Base-by-base conservation (phyloP, 257 asterid genomes). In the Agastache rugosa region DNA sequence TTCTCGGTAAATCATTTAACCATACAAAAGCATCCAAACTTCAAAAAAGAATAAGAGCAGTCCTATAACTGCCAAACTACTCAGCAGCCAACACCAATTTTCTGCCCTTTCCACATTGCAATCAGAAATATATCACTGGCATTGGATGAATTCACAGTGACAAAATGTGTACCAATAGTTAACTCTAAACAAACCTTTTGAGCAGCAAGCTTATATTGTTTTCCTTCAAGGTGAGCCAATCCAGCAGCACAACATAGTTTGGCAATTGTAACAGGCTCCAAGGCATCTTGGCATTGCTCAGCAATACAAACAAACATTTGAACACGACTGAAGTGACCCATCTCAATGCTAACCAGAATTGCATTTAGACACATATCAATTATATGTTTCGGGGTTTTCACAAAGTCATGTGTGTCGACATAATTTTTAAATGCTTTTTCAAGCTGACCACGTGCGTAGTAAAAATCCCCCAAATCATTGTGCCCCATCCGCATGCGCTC, bases 401-500 rank as follows among this genome's bases (percentile, higher is more conserved):
- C n/a, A n/a, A n/a, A 95, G 79, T 95, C 99, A 58, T 97, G 96
- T 5, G 98, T 90, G 35, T 98, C 97, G 54, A 90, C 93, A 63
- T 90, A 95, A 80, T 85, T 90, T 84, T 90, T 92, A 67, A 92
- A 95, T 41, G 99, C 98, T 66, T 95, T 97, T 3, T 92, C 91
- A 77, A 92, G 92, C 34, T 79, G 84, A 58, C 99, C 99, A 41
- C 89, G 98, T 1, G 92, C 90, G 80, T 90, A 92, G 80, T 90
- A 88, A 67, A 89, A 95, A 75, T 95, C 98, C 20, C 99, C 99
- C 76, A 90, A 95, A 81, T 95, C 98, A 83, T 95, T 92, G 89
- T 89, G 89, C 35, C 99, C 99, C 99, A 95, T 92, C 55, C 98
- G 85, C 72, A 95, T 95, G 88, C 99, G 90, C 87, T 92, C 98